Conservation (phyloP, 257 asterid genomes). For the Nicotiana benthamiana region DNA sequence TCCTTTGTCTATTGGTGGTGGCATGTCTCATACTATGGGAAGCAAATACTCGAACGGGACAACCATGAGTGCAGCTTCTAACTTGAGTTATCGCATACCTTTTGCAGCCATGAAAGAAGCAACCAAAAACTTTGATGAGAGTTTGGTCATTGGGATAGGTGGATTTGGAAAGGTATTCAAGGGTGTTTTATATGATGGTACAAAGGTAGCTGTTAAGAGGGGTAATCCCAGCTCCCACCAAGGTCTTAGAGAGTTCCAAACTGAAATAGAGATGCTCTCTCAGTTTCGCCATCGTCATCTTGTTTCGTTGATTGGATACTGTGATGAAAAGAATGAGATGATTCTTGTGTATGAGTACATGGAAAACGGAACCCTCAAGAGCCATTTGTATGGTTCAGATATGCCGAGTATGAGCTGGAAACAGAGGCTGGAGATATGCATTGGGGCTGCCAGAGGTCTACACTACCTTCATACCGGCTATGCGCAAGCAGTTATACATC, state of each 20-base stretch:
- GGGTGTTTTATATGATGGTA: constrained; percentile 33
- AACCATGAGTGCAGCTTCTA: neutral
- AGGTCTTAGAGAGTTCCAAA: constrained; percentile 42
- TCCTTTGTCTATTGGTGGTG: constrained; percentile 10
- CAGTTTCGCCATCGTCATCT: constrained; percentile 48
- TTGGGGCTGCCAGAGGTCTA: constrained; percentile 51
- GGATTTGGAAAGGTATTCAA: constrained; percentile 53
- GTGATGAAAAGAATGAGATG: constrained; percentile 45
- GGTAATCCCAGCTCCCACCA: constrained; percentile 46
- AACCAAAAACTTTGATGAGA: constrained; percentile 47
- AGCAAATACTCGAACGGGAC: neutral
- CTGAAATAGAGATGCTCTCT: constrained; percentile 52
- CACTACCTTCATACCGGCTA: constrained; percentile 54
- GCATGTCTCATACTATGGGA: neutral
- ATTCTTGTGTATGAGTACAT: constrained; percentile 56
- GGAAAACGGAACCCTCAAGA: constrained; percentile 49
- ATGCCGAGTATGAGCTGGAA: constrained; percentile 45
- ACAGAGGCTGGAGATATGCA: constrained; percentile 55
- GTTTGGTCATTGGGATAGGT: constrained; percentile 40
- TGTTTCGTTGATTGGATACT: constrained; percentile 27
- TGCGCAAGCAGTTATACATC: constrained; percentile 43
- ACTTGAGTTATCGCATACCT: constrained; percentile 37
- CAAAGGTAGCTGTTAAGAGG: constrained; percentile 40
- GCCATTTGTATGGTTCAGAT: constrained; percentile 41
- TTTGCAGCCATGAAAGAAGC: constrained; percentile 43